Evolutionary conservation across 305 asterid species (phyloP).

Genomic region (Solanum hybrid): DNA sequence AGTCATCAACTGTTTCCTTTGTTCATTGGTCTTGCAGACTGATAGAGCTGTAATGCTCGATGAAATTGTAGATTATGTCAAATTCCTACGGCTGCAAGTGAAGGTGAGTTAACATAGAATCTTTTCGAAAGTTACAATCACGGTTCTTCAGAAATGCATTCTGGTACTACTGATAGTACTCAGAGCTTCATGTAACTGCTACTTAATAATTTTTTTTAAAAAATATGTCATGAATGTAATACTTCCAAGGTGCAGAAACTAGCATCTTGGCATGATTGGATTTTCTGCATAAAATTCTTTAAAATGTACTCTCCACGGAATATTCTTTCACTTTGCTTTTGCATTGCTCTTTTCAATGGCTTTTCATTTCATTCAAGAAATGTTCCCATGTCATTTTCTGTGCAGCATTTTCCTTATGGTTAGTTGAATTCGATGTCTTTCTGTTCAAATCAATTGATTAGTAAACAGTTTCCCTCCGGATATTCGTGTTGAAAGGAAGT

Average conservation of each 20-base stretch:
- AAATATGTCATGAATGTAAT: background rate
- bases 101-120: slow-evolving; percentile 44
- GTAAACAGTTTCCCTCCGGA: background rate
- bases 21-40: slow-evolving; percentile 38
- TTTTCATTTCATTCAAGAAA: background rate
- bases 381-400: background rate
- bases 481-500: background rate
- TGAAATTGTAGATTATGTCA: slow-evolving; percentile 94
- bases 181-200: background rate
- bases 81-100: slow-evolving; percentile 92
- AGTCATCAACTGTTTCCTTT: background rate
- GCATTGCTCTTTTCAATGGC: background rate
- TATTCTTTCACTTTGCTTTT: background rate
- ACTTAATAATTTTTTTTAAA: background rate
- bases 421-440: background rate
- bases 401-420: background rate
- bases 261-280: background rate
- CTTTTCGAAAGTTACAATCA: background rate
- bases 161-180: background rate
- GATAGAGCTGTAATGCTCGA: slow-evolving; percentile 98
- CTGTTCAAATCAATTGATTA: background rate
- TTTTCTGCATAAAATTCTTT: background rate
- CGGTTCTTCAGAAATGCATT: background rate
- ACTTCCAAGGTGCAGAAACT: background rate
- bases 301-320: background rate